Base-by-base conservation (phyloP, 768 basidiomycete species). In the Mycena sanguinolenta region DNA sequence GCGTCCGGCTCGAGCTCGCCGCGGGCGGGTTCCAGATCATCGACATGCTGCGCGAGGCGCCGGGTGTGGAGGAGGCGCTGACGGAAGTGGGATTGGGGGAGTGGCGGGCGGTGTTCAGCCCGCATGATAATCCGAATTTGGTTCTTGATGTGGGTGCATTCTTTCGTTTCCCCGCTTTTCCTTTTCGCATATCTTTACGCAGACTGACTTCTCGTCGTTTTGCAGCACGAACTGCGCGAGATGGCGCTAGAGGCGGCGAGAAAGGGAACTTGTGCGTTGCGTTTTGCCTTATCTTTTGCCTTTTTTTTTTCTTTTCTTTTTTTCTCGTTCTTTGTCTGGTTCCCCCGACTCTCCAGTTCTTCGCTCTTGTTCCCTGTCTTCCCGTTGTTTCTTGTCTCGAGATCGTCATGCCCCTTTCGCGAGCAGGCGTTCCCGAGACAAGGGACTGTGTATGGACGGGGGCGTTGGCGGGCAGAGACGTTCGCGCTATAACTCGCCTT, bases 21-120 rank as follows among this genome's bases (percentile, higher is more conserved):
- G 61, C 74, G 42, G 82, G 79, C 57, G 80, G 76, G 28, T 78
- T 78, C 52, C 74, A 79, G 32, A 76, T 83, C 28, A 79, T 86
- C 21, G 79, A 83, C 1, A 63, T 89, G 13, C 69, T 89, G 8
- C 69, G 79, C 58, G 83, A 82, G 3, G 79, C n/a, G n/a, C n/a
- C n/a, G n/a, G n/a, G n/a, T n/a, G n/a, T 90, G 1, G 77, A 85
- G 60, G 67, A 79, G 7, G 76, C 75, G 23, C 74, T 89, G 2
- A 86, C 87, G 0, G 81, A n/a, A n/a, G n/a, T n/a, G n/a, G n/a
- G n/a, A n/a, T n/a, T n/a, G n/a, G n/a, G n/a, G n/a, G n/a, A n/a
- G n/a, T n/a, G n/a, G n/a, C n/a, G n/a, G 12, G 87, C 87, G 7
- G 81, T 85, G 0, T 87, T 89, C n/a, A 84, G 81, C 21, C 86